Conservation (phyloP, 1,284 basidiomycete genomes). For the Cutaneotrichosporon sp. region DNA sequence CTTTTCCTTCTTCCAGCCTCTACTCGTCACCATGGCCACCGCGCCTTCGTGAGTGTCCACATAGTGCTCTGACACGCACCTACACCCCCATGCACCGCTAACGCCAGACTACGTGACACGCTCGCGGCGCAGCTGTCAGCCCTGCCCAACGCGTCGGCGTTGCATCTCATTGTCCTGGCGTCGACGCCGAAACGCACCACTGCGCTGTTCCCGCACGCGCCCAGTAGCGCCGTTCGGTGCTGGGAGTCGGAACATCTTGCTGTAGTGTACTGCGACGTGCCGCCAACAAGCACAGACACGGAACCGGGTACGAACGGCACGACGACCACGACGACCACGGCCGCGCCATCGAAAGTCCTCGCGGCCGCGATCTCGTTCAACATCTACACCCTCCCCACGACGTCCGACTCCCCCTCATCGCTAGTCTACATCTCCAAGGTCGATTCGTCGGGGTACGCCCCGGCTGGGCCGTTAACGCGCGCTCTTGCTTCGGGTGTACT, state of each 20-base stretch:
- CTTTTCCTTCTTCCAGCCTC: too few species aligned
- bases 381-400: constrained; percentile 60
- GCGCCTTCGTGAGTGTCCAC: neutral
- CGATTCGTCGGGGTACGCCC: constrained; percentile 75
- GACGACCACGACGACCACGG: neutral
- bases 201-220: constrained; percentile 67
- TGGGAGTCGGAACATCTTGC: constrained; percentile 56
- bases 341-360: constrained; percentile 38
- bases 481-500: constrained; percentile 66
- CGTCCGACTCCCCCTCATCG: constrained; percentile 47
- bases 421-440: constrained; percentile 91
- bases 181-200: constrained; percentile 63
- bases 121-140: constrained; percentile 57
- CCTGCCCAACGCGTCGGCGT: constrained; percentile 53
- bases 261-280: constrained; percentile 60
- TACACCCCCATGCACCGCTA: too few species aligned
- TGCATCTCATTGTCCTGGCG: constrained; percentile 68
- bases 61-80: neutral
- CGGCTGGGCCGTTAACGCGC: constrained; percentile 56
- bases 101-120: constrained; percentile 56
- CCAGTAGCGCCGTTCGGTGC: constrained; percentile 47
- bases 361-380: constrained; percentile 76
- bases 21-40: too few species aligned
- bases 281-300: neutral
- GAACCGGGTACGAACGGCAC: neutral